Evolutionary conservation across 352 stramenopile genomes (phyloP).

Genomic region (Salisapilia sapeloensis): DNA sequence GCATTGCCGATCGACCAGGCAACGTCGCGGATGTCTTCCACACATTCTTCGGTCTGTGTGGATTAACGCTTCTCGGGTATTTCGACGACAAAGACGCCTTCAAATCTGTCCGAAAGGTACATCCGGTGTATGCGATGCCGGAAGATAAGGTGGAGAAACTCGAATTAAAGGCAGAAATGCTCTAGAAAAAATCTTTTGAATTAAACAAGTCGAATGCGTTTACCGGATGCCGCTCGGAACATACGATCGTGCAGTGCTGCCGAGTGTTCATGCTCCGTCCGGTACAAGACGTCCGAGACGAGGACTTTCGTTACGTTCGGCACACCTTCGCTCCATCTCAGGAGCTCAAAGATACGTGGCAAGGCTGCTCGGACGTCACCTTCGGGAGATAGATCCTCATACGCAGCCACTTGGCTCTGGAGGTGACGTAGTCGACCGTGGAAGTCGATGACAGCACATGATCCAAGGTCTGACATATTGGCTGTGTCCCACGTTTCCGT

Average conservation of each 20-base stretch:
- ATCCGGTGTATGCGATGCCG: conserved; percentile 92
- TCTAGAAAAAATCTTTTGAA: conserved; percentile 4
- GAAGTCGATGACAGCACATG: conserved; percentile 77
- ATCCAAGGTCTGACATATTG: conserved; percentile 11
- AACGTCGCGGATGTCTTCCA: conserved; percentile 97
- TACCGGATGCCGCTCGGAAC: conserved; percentile 67
- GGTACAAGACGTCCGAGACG: conserved; percentile 27
- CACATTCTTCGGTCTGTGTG: conserved; percentile 97
- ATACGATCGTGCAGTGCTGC: conserved; percentile 70
- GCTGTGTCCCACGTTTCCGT: conserved; percentile 15
- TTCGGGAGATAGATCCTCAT: conserved; percentile 54
- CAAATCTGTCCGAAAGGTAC: conserved; percentile 71
- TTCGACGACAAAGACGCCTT: conserved; percentile 63
- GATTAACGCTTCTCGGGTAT: conserved; percentile 88
- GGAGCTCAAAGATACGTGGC: conserved; percentile 60
- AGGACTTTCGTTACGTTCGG: conserved; percentile 46
- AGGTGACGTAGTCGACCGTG: conserved; percentile 26
- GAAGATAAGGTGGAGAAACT: conserved; percentile 82
- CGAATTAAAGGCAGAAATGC: conserved; percentile 61
- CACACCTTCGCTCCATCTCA: conserved; percentile 75
- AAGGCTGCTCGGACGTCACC: conserved; percentile 60
- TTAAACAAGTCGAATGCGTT: conserved; percentile 9
- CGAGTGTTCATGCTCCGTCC: conserved; percentile 40
- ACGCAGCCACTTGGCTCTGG: conserved; percentile 29
- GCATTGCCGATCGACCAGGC: conserved; percentile 95